Base-by-base conservation (phyloP, 805 yeast species). In the Starmerella roubikii region DNA sequence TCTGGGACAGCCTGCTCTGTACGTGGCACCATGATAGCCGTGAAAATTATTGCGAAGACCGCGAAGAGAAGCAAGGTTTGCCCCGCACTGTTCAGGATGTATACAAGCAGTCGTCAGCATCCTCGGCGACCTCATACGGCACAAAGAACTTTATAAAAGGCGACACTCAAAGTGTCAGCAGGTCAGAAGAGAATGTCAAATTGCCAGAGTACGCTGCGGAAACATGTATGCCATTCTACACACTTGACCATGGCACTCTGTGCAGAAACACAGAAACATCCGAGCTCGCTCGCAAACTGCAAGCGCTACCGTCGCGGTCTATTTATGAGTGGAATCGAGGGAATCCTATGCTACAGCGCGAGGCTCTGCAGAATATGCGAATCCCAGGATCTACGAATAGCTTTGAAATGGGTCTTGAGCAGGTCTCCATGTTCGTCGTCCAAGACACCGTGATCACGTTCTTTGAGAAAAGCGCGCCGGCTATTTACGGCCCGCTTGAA, bases 391-490 rank as follows among this genome's bases (percentile, higher is more conserved):
- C 45, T 2, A 10, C 48, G 2, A 29, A 36, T 17, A 49, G 51
- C 60, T 39, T 62, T 60, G 55, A 54, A 18, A 73, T 73, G 6
- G 75, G 72, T 0, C 57, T 70, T 10, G 79, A 74, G 50, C 78
- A 74, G 50, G 69, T 68, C 2, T 68, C 76, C 0, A 53, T 72
- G 34, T 74, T 67, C 43, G 42, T 74, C 15, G 56, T 67, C 15
- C 53, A 59, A 6, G 61, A 65, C 32, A 65, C 73, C 0, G 68
- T 74, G 11, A 62, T 74, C 3, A 64, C 78, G 0, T 70, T 74
- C 45, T 73, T 74, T 50, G 79, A 74, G 49, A 67, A 70, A 43
- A 64, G 72, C 4, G 75, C 74, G 4, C 62, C 64, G 32, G 72
- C 69, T 34, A 62, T 74, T 19, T 74, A 68, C 39, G 57, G 58